Evolutionary conservation across 1,284 basidiomycete species (phyloP).

Genomic region (Neonothopanus nambi): DNA sequence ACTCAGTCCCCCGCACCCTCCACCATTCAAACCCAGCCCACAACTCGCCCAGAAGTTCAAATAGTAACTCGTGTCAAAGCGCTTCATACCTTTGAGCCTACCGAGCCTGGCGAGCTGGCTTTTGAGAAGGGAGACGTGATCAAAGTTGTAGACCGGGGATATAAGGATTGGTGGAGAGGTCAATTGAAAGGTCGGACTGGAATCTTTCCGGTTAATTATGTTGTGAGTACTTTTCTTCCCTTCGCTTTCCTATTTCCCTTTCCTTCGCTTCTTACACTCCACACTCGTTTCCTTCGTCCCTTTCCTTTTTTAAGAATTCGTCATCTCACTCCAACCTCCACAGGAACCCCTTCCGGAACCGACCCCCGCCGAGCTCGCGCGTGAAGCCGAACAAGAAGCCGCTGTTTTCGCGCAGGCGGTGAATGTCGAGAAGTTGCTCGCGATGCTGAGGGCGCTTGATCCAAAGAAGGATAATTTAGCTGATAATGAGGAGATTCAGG

Average conservation of each 20-base stretch:
- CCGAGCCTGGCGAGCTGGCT: conserved; percentile 88
- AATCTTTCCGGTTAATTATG: conserved; percentile 98
- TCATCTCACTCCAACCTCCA: too few species aligned
- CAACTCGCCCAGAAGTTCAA: conserved; percentile 34
- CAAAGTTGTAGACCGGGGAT: conserved; percentile 92
- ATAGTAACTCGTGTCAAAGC: conserved; percentile 86
- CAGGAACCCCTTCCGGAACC: conserved; percentile 88
- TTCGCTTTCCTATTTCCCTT: too few species aligned
- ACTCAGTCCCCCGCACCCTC: too few species aligned
- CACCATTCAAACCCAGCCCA: conserved; percentile 18
- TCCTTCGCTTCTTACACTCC: too few species aligned
- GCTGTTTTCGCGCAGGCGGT: conserved; percentile 82
- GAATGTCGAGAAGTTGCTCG: conserved; percentile 86
- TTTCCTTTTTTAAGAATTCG: too few species aligned
- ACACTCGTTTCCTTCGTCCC: too few species aligned
- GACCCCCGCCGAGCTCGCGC: conserved; percentile 74
- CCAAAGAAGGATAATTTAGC: conserved; percentile 72
- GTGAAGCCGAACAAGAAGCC: conserved; percentile 89
- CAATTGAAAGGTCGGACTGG: conserved; percentile 91
- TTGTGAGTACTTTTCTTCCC: conserved; percentile 54
- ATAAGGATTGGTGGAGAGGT: conserved; percentile 99
- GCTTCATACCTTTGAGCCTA: conserved; percentile 87
- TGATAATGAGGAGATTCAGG: conserved; percentile 88
- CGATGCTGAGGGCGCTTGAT: conserved; percentile 79
- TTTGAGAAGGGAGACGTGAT: conserved; percentile 96